phyloP scores from a whole-genome alignment of 1,139 yeast genomes.

The Diutina rugosa region DNA sequence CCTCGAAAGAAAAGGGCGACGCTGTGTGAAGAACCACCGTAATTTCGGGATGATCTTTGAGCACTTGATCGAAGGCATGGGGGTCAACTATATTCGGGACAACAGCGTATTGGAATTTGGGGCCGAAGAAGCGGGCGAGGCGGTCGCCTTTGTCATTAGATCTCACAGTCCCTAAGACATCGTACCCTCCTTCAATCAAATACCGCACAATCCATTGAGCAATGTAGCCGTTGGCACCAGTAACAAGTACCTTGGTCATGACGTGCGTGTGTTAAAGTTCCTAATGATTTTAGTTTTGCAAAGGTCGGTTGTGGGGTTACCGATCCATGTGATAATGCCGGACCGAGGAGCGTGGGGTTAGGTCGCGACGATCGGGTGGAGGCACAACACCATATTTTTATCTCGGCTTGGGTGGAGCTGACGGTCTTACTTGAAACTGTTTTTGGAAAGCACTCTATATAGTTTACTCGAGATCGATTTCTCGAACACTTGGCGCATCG shows the following conservation, averaged over 20 bases:
- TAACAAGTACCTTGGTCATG: conserved; percentile 14
- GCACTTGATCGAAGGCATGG: conserved; percentile 21
- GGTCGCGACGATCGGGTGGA: neutral
- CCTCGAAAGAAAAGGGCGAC: conserved; percentile 7
- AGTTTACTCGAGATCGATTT: too few species aligned
- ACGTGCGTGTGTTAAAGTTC: neutral
- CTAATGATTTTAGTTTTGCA: neutral
- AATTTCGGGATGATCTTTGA: conserved; percentile 17
- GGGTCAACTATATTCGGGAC: neutral
- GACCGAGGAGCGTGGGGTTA: neutral
- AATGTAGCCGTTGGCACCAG: conserved; percentile 15
- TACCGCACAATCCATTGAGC: conserved; percentile 11
- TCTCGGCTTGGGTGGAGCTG: neutral
- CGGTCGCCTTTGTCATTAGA: conserved; percentile 14
- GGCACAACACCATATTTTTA: neutral
- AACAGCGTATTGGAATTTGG: neutral
- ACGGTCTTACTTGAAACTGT: neutral
- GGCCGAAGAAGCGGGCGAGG: neutral
- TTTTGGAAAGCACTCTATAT: too few species aligned
- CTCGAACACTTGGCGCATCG: too few species aligned
- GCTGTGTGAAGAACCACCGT: conserved; percentile 12
- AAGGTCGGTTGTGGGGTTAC: neutral
- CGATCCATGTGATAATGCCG: neutral
- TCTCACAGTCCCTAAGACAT: neutral
- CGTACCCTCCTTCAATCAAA: conserved; percentile 6